These are phyloP conservation scores for Venturia carpophila DNA, from an alignment of 2,329 filamentous ascomycete species.

Conservation along the genomic window DNA sequence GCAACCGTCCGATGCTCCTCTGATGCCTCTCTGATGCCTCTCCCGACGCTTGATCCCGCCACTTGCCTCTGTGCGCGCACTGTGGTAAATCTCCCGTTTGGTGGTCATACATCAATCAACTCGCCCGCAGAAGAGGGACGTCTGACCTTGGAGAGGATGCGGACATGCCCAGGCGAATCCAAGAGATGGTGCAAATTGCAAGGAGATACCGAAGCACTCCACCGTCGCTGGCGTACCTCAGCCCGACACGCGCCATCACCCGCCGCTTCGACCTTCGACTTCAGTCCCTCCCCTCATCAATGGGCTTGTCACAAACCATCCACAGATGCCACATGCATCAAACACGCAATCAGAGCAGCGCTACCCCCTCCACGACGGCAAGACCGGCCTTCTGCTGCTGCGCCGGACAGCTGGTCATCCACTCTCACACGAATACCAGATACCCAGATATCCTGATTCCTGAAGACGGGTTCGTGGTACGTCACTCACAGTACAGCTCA, in stretches of 20 bases:
- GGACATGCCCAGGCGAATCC: neutral
- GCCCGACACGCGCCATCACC: neutral
- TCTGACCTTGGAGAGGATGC: too few species aligned
- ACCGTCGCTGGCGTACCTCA: neutral
- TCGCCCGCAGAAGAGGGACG: too few species aligned
- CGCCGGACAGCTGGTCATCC: neutral
- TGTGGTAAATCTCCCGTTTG: too few species aligned
- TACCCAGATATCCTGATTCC: neutral
- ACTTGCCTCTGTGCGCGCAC: too few species aligned
- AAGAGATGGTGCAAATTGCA: neutral
- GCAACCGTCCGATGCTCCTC: neutral
- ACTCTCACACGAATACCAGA: neutral
- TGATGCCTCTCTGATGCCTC: neutral
- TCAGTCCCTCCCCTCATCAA: too few species aligned
- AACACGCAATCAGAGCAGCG: neutral
- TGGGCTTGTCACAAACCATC: too few species aligned
- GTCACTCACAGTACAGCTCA: neutral
- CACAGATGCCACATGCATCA: too few species aligned
- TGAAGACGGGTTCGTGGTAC: neutral
- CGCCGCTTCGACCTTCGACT: too few species aligned
- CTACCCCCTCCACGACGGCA: neutral
- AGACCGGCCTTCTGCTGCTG: neutral
- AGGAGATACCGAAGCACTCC: neutral
- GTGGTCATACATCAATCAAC: neutral
- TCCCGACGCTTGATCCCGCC: neutral